These are phyloP conservation scores for Priceomyces medius DNA, from an alignment of 805 yeast genomes.

Conservation along the genomic window DNA sequence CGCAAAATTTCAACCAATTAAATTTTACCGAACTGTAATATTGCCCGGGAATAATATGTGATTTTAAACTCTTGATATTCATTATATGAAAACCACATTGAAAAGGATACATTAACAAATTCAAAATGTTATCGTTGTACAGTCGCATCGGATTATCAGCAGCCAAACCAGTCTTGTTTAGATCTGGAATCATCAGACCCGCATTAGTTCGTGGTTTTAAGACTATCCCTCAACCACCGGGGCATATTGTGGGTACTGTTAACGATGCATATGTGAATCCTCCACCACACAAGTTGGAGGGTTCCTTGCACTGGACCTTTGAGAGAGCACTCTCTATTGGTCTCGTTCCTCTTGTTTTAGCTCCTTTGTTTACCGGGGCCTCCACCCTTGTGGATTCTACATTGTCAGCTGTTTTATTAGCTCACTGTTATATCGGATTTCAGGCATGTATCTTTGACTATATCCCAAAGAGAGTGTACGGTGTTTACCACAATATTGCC, in stretches of 20 bases:
- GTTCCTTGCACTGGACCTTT: slow-evolving; percentile 72
- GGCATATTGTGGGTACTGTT: slow-evolving; percentile 66
- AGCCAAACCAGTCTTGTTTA: slow-evolving; percentile 16
- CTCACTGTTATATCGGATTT: slow-evolving; percentile 71
- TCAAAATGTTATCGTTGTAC: slow-evolving; percentile 22
- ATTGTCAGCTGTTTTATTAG: slow-evolving; percentile 53
- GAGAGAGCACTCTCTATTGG: slow-evolving; percentile 62
- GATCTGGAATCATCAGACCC: slow-evolving; percentile 18
- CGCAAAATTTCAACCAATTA: slow-evolving; percentile 12
- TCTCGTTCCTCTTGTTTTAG: slow-evolving; percentile 59
- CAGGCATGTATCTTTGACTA: slow-evolving; percentile 77
- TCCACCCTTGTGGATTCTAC: slow-evolving; percentile 56
- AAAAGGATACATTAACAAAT: background rate
- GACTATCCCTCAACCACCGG: slow-evolving; percentile 69
- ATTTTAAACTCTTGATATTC: background rate
- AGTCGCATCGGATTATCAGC: slow-evolving; percentile 31
- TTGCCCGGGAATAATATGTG: slow-evolving; percentile 13
- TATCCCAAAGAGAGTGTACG: slow-evolving; percentile 73
- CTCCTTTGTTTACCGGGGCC: slow-evolving; percentile 59
- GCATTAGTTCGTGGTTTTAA: slow-evolving; percentile 36
- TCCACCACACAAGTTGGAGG: slow-evolving; percentile 53
- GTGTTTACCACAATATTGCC: slow-evolving; percentile 59
- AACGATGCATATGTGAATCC: slow-evolving; percentile 72
- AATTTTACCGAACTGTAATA: slow-evolving; percentile 10
- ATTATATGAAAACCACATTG: background rate